phyloP scores from a whole-genome alignment of 148 eudicot genomes.

The Vaccinium corymbosum region DNA sequence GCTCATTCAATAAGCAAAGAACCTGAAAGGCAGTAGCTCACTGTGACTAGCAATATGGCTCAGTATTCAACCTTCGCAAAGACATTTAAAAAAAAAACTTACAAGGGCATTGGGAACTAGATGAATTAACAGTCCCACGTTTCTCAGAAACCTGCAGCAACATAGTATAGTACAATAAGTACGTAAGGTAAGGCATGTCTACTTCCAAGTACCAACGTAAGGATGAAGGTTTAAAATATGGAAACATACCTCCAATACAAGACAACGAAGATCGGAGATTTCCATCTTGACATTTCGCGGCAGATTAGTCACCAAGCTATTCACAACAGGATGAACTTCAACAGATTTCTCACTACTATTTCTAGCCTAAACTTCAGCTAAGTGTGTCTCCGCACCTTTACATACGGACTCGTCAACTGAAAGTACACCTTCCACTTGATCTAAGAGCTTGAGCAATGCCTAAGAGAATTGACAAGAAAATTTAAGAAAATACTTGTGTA shows the following conservation, averaged over 20 bases:
- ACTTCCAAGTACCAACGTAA: neutral
- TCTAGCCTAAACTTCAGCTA: constrained; percentile 25
- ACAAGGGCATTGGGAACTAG: constrained; percentile 41
- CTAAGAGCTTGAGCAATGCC: constrained; percentile 88
- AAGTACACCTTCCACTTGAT: constrained; percentile 80
- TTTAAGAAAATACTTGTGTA: neutral
- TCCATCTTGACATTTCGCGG: constrained; percentile 20
- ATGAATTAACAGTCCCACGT: constrained; percentile 35
- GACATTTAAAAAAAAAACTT: constrained; percentile 52
- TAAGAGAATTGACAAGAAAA: constrained; percentile 23
- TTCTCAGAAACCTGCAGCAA: constrained; percentile 74
- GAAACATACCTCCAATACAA: constrained; percentile 62
- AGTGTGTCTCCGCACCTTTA: constrained; percentile 16
- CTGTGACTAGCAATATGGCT: neutral
- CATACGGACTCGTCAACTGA: constrained; percentile 44
- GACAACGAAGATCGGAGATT: constrained; percentile 35
- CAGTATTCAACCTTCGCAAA: constrained; percentile 4
- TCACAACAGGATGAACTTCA: constrained; percentile 17
- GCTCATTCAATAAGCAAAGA: constrained; percentile 79
- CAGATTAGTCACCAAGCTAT: constrained; percentile 8
- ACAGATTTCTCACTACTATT: constrained; percentile 21
- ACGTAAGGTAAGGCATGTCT: neutral
- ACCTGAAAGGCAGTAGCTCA: constrained; percentile 42
- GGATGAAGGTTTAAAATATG: neutral
- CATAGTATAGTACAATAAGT: neutral